Evolutionary conservation across 345 rosid genomes (phyloP), one percentile per base, ranked within the genome.

Genomic region (Balakata baccata): DNA sequence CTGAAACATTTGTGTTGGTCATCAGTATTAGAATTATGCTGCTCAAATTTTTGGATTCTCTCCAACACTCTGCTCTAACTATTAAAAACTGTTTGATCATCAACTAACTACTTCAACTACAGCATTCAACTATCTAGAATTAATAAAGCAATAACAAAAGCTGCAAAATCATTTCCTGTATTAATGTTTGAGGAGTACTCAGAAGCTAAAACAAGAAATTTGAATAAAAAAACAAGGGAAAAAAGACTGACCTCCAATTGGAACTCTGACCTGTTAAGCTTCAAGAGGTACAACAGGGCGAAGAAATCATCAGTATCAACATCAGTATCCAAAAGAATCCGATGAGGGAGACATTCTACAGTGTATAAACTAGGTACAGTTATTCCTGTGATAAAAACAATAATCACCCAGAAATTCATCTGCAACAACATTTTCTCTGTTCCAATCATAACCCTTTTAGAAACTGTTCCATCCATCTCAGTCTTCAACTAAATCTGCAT

Each of bases 271-370:
- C 86, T 80, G 79, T 89, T 80, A 49, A 90, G 98, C 85, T 94
- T 94, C 78, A 94, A 77, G 49, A 92, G 90, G 76, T 92, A 94
- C 74, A 90, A 81, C 12, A 94, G 86, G 77, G 88, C 97, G 50
- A 94, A 90, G 66, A 94, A 81, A 82, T 94, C 98, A 78, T 92
- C 97, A 3, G 96, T 92, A 74, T 92, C 92, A 1, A 89, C 89
- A 79, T 92, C 98, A 46, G 98, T 88, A 59, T 94, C 98, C 71
- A 92, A 37, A 61, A 94, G 87, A 72, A 94, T 86, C 78, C 95
- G 81, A 18, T 78, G 86, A 11, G 90, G 87, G 7, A 29, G 77
- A 3, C 82, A 81, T 68, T 80, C 78, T 58, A 72, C 84, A 45
- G 56, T 38, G 70, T 39, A 47, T 57, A 78, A 64, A 45, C 38